Evolutionary conservation across 1,284 basidiomycete genomes (phyloP).

Genomic region (Calocybe gambosa): DNA sequence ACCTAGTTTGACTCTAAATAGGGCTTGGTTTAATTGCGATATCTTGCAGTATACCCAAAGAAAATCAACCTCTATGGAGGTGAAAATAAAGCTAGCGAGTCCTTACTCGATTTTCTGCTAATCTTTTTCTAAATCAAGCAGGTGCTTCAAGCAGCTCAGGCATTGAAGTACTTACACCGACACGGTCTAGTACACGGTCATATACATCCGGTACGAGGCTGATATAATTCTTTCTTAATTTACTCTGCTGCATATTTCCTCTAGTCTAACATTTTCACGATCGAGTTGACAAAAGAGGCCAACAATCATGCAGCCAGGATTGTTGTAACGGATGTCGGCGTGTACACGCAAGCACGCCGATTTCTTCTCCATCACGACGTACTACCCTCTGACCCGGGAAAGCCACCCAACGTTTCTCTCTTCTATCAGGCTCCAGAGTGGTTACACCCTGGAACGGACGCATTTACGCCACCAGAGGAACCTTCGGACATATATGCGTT

Average conservation of each 20-base stretch:
- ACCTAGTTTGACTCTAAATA: no score
- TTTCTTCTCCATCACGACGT: background rate
- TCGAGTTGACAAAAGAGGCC: no score
- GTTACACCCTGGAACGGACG: background rate
- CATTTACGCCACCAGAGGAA: slow-evolving; percentile 1
- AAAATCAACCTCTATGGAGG: background rate
- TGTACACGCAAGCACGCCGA: slow-evolving; percentile 4
- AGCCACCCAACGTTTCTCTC: slow-evolving; percentile 1
- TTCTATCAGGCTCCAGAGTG: slow-evolving; percentile 14
- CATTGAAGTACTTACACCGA: slow-evolving; percentile 9
- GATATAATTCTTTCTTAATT: background rate
- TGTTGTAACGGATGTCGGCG: slow-evolving; percentile 7
- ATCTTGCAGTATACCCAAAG: no score
- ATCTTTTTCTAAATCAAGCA: background rate
- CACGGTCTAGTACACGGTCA: slow-evolving; percentile 12
- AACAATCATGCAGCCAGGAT: slow-evolving; percentile 1
- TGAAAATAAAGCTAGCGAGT: background rate
- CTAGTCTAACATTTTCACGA: slow-evolving; percentile 14
- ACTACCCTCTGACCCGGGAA: background rate
- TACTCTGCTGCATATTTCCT: background rate
- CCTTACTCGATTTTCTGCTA: background rate
- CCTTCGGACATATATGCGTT: slow-evolving; percentile 14
- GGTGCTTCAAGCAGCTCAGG: slow-evolving; percentile 2
- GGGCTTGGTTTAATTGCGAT: no score
- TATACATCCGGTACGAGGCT: slow-evolving; percentile 11